Percentiles rank a stretch among this genome's conserved stretches.
Conservation (phyloP, 192 early-diverging fungal species). For the Podila horticola region DNA sequence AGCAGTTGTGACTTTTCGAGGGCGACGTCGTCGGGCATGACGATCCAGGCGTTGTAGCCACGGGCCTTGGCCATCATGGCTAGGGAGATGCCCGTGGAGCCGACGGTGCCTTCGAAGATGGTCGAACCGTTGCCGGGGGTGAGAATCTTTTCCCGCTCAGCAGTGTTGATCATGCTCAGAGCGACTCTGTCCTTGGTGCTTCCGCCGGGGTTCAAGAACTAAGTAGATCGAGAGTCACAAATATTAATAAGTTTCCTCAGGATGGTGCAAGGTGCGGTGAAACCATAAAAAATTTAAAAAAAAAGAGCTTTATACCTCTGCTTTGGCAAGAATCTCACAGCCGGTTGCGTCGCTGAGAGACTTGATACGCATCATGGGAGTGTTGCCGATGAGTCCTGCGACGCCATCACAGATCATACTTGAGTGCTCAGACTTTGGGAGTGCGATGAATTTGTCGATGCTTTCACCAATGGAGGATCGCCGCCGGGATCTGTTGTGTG, state of each 20-base stretch:
- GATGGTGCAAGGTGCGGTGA: no score
- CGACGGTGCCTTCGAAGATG: constrained; percentile 96
- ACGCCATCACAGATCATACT: constrained; percentile 67
- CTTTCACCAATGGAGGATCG: constrained; percentile 29
- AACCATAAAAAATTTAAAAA: neutral
- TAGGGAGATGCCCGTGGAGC: constrained; percentile 95
- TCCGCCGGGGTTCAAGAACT: constrained; percentile 94
- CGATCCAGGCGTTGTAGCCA: constrained; percentile 94
- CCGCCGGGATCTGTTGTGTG: constrained; percentile 9
- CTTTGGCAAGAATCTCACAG: constrained; percentile 82
- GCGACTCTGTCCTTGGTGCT: constrained; percentile 96
- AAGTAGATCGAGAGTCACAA: no score
- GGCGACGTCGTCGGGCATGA: constrained; percentile 96
- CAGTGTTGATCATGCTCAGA: constrained; percentile 82
- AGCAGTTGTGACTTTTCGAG: constrained; percentile 89
- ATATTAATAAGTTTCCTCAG: no score
- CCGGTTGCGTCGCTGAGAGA: constrained; percentile 91
- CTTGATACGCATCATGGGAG: constrained; percentile 87
- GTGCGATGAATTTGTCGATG: constrained; percentile 17
- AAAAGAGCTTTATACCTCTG: constrained; percentile 17
- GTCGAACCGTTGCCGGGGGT: constrained; percentile 77
- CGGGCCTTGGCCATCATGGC: constrained; percentile 90
- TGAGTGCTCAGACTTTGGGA: constrained; percentile 9
- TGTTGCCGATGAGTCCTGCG: constrained; percentile 89
- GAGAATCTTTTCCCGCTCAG: constrained; percentile 76